Evolutionary conservation across 2,329 filamentous ascomycete species (phyloP).

Genomic region (Achaetomium macrosporum): DNA sequence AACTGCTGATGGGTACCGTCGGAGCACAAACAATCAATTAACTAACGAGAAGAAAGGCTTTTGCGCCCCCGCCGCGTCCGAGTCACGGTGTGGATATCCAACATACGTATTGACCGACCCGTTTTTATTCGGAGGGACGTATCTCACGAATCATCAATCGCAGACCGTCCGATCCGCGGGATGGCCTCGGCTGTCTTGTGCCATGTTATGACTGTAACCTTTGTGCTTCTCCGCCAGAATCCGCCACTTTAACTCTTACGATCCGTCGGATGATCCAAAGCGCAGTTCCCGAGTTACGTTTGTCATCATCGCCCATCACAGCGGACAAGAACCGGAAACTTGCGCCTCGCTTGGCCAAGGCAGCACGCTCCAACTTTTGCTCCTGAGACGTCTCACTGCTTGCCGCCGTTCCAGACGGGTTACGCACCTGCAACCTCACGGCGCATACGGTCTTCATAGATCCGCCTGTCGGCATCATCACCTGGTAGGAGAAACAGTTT

Average conservation of each 20-base stretch:
- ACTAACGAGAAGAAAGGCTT: neutral
- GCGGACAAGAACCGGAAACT: neutral
- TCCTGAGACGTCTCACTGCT: slow-evolving; percentile 11
- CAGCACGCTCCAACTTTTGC: neutral
- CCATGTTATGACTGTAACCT: slow-evolving; percentile 8
- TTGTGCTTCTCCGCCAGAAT: slow-evolving; percentile 6
- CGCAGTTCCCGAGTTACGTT: neutral
- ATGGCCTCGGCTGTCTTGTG: neutral
- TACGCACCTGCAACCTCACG: neutral
- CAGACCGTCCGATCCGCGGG: neutral
- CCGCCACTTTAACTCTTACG: slow-evolving; percentile 7
- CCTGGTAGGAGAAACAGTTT: neutral
- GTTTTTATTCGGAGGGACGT: too few species aligned
- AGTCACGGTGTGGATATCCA: neutral
- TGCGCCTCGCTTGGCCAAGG: neutral
- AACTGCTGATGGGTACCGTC: neutral
- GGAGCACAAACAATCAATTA: slow-evolving; percentile 1
- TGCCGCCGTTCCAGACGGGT: neutral
- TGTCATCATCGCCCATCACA: slow-evolving; percentile 1
- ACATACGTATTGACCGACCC: too few species aligned
- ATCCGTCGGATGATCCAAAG: slow-evolving; percentile 7
- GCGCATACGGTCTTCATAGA: slow-evolving; percentile 2
- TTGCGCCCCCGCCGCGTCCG: neutral
- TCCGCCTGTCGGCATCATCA: neutral
- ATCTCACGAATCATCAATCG: neutral